Conservation (phyloP, 345 rosid genomes). For the Bretschneidera sinensis region DNA sequence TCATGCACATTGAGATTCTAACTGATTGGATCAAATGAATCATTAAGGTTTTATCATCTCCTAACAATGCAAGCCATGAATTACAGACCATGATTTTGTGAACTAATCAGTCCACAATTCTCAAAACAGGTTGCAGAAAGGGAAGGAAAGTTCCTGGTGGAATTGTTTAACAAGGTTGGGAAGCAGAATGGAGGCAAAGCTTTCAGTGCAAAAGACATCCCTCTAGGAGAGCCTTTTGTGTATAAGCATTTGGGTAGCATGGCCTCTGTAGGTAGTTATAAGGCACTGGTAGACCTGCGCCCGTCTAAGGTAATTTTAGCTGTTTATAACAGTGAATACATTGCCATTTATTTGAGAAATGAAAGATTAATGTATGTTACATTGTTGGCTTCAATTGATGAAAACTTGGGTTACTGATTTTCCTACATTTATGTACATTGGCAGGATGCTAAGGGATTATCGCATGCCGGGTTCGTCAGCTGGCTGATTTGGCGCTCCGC, state of each 20-base stretch:
- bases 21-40: too few species aligned
- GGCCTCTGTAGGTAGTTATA: constrained; percentile 70
- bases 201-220: constrained; percentile 28
- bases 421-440: too few species aligned
- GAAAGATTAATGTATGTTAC: too few species aligned
- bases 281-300: constrained; percentile 68
- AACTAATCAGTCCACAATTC: too few species aligned
- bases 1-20: too few species aligned
- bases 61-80: background rate
- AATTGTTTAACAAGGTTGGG: constrained; percentile 44
- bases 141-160: constrained; percentile 58
- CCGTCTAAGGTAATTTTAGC: constrained; percentile 70
- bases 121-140: constrained; percentile 73
- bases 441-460: constrained; percentile 57
- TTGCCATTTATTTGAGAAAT: too few species aligned
- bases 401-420: too few species aligned
- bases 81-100: too few species aligned
- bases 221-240: constrained; percentile 54
- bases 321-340: too few species aligned
- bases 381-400: too few species aligned
- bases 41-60: background rate
- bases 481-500: constrained; percentile 72
- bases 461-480: constrained; percentile 52
- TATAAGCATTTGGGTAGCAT: constrained; percentile 68
- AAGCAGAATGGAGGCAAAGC: constrained; percentile 54